Evolutionary conservation across 768 basidiomycete species (phyloP).

Genomic region (Exsudoporus frostii): DNA sequence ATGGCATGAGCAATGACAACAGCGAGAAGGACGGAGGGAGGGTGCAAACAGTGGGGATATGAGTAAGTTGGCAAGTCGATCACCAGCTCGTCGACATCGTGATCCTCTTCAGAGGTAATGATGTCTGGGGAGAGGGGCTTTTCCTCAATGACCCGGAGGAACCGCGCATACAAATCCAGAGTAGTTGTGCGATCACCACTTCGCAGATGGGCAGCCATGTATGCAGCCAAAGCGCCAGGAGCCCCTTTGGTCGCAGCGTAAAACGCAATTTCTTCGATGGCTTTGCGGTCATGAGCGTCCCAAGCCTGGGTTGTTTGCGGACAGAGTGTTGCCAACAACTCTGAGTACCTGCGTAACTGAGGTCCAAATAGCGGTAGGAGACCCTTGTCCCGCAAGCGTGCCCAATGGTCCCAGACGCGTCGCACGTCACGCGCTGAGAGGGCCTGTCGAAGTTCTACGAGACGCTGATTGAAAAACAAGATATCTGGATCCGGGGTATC

Average conservation of each 20-base stretch:
- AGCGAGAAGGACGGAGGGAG: constrained; percentile 44
- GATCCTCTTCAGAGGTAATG: constrained; percentile 11
- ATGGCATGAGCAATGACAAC: constrained; percentile 62
- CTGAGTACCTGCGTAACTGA: constrained; percentile 41
- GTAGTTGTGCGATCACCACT: constrained; percentile 40
- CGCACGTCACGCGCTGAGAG: constrained; percentile 35
- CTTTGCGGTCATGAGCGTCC: constrained; percentile 27
- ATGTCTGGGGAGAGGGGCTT: constrained; percentile 17
- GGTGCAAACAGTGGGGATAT: constrained; percentile 10
- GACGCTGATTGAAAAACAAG: constrained; percentile 33
- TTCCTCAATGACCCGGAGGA: constrained; percentile 24
- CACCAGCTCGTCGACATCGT: constrained; percentile 26
- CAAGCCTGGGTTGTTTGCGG: constrained; percentile 18
- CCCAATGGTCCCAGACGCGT: constrained; percentile 38
- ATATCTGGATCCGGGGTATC: constrained; percentile 31
- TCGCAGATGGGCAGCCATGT: constrained; percentile 46
- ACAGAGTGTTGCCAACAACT: constrained; percentile 32
- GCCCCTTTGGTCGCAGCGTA: constrained; percentile 43
- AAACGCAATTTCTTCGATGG: constrained; percentile 48
- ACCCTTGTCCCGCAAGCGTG: constrained; percentile 39
- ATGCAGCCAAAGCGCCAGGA: constrained; percentile 46
- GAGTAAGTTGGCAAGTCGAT: constrained; percentile 20
- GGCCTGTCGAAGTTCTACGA: constrained; percentile 39
- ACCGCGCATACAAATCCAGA: constrained; percentile 44
- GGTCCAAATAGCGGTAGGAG: constrained; percentile 46